These are phyloP conservation scores for Kwoniella sp. DNA, from an alignment of 768 basidiomycete genomes.

Conservation along the genomic window DNA sequence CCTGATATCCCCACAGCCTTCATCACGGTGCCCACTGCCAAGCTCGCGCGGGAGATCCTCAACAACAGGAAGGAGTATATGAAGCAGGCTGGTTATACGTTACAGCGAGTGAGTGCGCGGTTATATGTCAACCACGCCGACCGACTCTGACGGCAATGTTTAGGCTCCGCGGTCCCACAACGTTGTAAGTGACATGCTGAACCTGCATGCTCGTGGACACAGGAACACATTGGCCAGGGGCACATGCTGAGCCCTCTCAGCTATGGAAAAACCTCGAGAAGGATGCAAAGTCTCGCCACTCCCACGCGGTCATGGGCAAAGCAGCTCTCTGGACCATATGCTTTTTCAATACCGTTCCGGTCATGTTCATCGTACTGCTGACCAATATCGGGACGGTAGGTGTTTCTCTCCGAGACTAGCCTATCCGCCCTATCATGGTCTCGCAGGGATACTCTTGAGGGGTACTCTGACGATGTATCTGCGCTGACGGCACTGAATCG, in stretches of 20 bases:
- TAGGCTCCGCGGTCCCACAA: conserved; percentile 23
- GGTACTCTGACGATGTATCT: neutral
- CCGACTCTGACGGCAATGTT: neutral
- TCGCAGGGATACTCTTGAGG: neutral
- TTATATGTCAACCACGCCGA: neutral
- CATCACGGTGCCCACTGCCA: conserved; percentile 26
- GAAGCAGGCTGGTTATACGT: conserved; percentile 7
- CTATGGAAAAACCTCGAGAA: conserved; percentile 38
- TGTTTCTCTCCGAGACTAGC: too few relatives aligned
- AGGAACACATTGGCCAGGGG: too few relatives aligned
- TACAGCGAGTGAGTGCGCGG: conserved; percentile 14
- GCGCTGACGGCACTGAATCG: neutral
- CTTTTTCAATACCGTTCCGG: conserved; percentile 35
- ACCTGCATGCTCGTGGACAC: neutral
- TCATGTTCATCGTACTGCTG: conserved; percentile 33
- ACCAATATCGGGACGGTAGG: conserved; percentile 35
- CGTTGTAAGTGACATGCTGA: conserved; percentile 16
- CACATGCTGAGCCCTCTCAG: too few relatives aligned
- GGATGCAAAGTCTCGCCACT: conserved; percentile 13
- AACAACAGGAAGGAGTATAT: conserved; percentile 1
- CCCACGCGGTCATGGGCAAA: conserved; percentile 22
- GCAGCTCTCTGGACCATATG: conserved; percentile 21
- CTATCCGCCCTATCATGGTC: too few relatives aligned
- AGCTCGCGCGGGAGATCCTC: conserved; percentile 12
- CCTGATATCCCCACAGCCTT: conserved; percentile 17